Evolutionary conservation across 2,329 filamentous ascomycete species (phyloP).

Genomic region (Fusarium kyushuense): DNA sequence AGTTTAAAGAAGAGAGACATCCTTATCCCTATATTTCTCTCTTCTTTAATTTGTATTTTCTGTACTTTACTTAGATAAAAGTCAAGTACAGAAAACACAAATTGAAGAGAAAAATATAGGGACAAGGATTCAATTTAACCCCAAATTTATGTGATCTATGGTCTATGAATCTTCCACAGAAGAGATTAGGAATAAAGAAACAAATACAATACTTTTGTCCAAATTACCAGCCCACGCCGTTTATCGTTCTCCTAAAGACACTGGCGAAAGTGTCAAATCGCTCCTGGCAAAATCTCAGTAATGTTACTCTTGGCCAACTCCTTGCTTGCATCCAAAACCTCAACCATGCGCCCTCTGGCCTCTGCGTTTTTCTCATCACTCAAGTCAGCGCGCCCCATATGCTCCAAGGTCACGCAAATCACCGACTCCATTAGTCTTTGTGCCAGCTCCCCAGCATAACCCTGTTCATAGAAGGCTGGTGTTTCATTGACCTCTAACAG

Average conservation of each 20-base stretch:
- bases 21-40: no score
- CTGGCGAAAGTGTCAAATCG: background rate
- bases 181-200: background rate
- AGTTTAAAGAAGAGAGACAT: no score
- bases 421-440: slow-evolving; percentile 54
- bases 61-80: no score
- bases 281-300: slow-evolving; percentile 37
- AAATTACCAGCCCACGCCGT: no score
- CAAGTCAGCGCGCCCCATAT: slow-evolving; percentile 45
- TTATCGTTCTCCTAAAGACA: background rate
- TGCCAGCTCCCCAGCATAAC: slow-evolving; percentile 51
- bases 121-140: background rate
- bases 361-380: background rate
- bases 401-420: slow-evolving; percentile 51
- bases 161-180: background rate
- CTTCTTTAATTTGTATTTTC: no score
- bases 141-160: background rate
- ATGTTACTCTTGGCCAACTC: slow-evolving; percentile 44
- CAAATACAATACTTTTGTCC: background rate
- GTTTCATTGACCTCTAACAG: slow-evolving; percentile 56
- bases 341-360: slow-evolving; percentile 24
- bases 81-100: no score
- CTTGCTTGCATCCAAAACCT: slow-evolving; percentile 39
- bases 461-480: slow-evolving; percentile 54
- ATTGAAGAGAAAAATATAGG: no score